These are phyloP conservation scores for Kuraishia piskuri DNA, from an alignment of 805 yeast species.

Conservation along the genomic window DNA sequence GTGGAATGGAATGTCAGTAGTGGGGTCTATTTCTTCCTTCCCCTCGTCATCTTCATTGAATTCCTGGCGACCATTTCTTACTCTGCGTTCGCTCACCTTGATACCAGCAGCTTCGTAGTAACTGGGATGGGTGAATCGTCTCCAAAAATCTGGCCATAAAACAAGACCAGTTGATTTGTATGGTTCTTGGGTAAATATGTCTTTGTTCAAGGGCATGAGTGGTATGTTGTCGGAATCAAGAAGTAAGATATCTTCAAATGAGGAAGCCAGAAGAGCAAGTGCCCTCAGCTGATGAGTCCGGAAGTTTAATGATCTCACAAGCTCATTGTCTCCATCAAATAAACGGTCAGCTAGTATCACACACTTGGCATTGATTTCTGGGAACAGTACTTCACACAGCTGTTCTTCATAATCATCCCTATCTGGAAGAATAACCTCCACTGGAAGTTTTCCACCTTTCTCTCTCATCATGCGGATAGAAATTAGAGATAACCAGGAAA, in stretches of 20 bases:
- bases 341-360: slow-evolving; percentile 29
- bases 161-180: slow-evolving; percentile 37
- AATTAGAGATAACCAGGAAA: slow-evolving; percentile 40
- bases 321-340: slow-evolving; percentile 18
- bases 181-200: slow-evolving; percentile 35
- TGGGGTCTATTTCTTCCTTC: slow-evolving; percentile 3
- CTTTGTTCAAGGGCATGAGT: slow-evolving; percentile 43
- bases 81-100: slow-evolving; percentile 24
- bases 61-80: slow-evolving; percentile 21
- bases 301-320: slow-evolving; percentile 14
- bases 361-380: slow-evolving; percentile 32
- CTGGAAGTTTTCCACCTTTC: slow-evolving; percentile 26
- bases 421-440: slow-evolving; percentile 31
- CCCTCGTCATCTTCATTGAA: slow-evolving; percentile 9
- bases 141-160: slow-evolving; percentile 66
- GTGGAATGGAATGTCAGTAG: slow-evolving; percentile 35
- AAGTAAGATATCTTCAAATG: slow-evolving; percentile 37
- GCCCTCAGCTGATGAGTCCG: slow-evolving; percentile 26
- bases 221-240: slow-evolving; percentile 40
- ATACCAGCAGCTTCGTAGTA: slow-evolving; percentile 47
- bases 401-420: slow-evolving; percentile 26
- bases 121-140: slow-evolving; percentile 54
- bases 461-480: slow-evolving; percentile 37
- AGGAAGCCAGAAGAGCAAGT: slow-evolving; percentile 32
- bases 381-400: slow-evolving; percentile 30